Percentiles rank a stretch among this genome's conserved stretches.
phyloP scores from a whole-genome alignment of 805 yeast species.

The Martiniozyma abietophila region DNA sequence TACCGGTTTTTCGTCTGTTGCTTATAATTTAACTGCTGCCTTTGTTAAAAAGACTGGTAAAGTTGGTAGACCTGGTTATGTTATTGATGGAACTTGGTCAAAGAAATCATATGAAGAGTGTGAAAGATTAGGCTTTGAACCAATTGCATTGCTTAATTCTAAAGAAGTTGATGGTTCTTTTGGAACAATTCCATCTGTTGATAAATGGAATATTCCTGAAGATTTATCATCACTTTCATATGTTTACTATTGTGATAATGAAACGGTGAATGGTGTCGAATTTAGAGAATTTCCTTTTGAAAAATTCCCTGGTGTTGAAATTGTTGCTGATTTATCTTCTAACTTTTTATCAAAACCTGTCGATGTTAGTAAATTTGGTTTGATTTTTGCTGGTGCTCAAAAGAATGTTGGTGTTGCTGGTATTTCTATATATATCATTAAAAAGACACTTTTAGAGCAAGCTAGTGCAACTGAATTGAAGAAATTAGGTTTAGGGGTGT shows the following conservation, averaged over 20 bases:
- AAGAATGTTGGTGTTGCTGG: slow-evolving; percentile 98
- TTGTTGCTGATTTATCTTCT: slow-evolving; percentile 93
- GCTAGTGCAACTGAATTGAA: slow-evolving; percentile 54
- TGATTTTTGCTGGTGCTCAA: slow-evolving; percentile 97
- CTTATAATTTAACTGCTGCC: slow-evolving; percentile 71
- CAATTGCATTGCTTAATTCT: slow-evolving; percentile 60
- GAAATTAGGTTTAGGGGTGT: slow-evolving; percentile 56
- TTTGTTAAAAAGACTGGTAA: slow-evolving; percentile 57
- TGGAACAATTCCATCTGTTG: slow-evolving; percentile 56
- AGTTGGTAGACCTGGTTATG: slow-evolving; percentile 74
- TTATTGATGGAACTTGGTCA: slow-evolving; percentile 93
- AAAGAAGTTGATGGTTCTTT: slow-evolving; percentile 49
- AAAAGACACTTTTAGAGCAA: slow-evolving; percentile 64
- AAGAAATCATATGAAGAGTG: slow-evolving; percentile 86
- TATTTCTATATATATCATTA: slow-evolving; percentile 81
- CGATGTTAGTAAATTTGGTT: slow-evolving; percentile 78
- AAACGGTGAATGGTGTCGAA: slow-evolving; percentile 94
- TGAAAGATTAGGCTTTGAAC: slow-evolving; percentile 65
- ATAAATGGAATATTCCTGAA: slow-evolving; percentile 53
- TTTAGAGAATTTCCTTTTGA: slow-evolving; percentile 42
- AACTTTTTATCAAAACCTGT: slow-evolving; percentile 75
- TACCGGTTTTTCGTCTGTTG: slow-evolving; percentile 84
- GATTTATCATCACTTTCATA: slow-evolving; percentile 65
- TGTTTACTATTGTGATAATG: slow-evolving; percentile 90
- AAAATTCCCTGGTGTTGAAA: slow-evolving; percentile 59